Conservation (phyloP, 225 moss, liverwort and hornwort species). For the Pseudisothecium myosuroides region DNA sequence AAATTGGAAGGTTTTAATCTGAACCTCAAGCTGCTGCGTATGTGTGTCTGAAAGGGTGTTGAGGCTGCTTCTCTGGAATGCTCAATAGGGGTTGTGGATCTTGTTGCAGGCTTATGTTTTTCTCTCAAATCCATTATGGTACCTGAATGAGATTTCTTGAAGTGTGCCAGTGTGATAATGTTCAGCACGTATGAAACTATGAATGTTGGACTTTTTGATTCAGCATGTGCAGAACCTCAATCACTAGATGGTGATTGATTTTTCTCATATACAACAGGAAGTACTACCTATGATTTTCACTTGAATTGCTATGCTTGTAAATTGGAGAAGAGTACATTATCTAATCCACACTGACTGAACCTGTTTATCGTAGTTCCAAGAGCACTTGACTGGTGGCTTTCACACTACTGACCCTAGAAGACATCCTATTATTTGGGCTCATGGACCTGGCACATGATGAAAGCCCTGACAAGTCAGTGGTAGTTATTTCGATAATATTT, state of each 20-base stretch:
- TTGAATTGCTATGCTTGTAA: background rate
- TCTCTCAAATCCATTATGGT: background rate
- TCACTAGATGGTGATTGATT: background rate
- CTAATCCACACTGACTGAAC: background rate
- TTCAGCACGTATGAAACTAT: background rate
- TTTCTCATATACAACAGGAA: background rate
- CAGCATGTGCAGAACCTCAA: background rate
- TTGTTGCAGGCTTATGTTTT: background rate
- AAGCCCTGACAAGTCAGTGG: background rate
- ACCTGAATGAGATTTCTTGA: background rate
- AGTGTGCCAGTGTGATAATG: background rate
- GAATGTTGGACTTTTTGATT: background rate
- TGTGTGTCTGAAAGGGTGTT: background rate
- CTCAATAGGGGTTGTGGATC: background rate
- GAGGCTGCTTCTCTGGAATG: background rate
- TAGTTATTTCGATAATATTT: background rate
- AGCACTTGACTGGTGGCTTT: background rate
- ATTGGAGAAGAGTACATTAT: background rate
- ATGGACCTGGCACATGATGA: background rate
- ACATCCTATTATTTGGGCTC: background rate
- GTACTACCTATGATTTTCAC: background rate
- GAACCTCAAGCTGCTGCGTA: background rate
- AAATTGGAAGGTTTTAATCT: background rate
- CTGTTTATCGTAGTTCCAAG: background rate
- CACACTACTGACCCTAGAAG: background rate